These are phyloP conservation scores for Fusarium humuli DNA, from an alignment of 2,329 filamentous ascomycete genomes.

Conservation along the genomic window DNA sequence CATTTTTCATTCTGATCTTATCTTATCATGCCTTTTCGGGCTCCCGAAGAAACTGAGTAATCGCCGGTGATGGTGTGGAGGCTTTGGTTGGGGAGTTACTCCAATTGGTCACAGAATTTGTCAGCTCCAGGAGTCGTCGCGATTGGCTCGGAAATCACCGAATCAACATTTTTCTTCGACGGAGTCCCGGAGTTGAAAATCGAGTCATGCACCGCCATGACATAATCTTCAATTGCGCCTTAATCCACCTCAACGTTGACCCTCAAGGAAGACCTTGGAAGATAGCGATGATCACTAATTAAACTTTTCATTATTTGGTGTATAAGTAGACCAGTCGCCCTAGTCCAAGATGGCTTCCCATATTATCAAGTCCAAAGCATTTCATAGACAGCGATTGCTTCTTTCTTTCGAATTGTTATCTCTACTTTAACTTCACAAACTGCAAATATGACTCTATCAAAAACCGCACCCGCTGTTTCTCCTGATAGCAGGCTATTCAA, in stretches of 20 bases:
- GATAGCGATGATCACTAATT: conserved; percentile 1
- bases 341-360: not conserved
- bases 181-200: conserved; percentile 21
- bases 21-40: not conserved
- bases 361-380: not conserved
- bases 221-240: conserved; percentile 1
- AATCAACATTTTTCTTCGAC: not conserved
- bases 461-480: not conserved
- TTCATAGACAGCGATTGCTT: not conserved
- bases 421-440: not conserved
- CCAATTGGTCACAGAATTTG: not conserved
- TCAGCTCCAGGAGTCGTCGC: not conserved
- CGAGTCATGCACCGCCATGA: conserved; percentile 5
- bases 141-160: not conserved
- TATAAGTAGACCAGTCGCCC: conserved; percentile 10
- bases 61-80: not conserved
- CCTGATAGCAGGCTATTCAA: conserved; percentile 42
- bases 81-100: not conserved
- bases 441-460: conserved; percentile 23
- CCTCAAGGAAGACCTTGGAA: not conserved
- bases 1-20: rapidly evolving
- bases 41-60: not conserved
- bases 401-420: not conserved
- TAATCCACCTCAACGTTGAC: not conserved
- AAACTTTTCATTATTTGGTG: not conserved